Base-by-base conservation (phyloP, 2,329 filamentous ascomycete genomes). In the Diaporthe sp. region DNA sequence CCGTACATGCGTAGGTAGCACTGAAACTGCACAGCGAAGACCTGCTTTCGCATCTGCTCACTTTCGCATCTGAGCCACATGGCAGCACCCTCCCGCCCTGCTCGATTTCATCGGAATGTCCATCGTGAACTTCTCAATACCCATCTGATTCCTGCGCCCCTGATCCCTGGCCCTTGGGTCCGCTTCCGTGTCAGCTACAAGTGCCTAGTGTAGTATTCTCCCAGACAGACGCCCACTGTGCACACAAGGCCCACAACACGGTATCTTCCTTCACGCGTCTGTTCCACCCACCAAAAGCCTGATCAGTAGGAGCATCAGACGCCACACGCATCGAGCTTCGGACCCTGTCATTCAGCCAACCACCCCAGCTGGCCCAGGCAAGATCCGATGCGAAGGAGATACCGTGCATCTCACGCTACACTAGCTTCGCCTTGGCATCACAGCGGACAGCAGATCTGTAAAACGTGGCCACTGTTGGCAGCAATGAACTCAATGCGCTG, bases 301-400 rank as follows among this genome's bases (percentile, higher is more conserved):
- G 70, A 73, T 73, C 70, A 65, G 34, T 12, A 65, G 6, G 70
- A 42, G 39, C 69, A 25, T 44, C 70, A 44, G 22, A 55, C n/a
- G 22, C 44, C 37, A 5, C 46, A 55, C 46, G n/a, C n/a, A 73
- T 73, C 70, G 58, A 62, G 46, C 65, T 51, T 53, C 34, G 34
- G 15, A 22, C 65, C 65, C 65, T 39, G 46, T 9, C 65, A 55
- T n/a, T 15, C 34, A 10, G n/a, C 65, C 65, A 10, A 13, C 44
- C 44, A 28, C 8, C 65, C 49, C n/a, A n/a, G n/a, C n/a, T n/a
- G n/a, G n/a, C n/a, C n/a, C 49, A 69, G 34, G 46, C 65, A 69
- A 28, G 65, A 69, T 42, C 65, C 31, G 65, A 31, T 53, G 65
- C 46, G n/a, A 25, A 25, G 28, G 31, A 28, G 22, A 39, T 25